These are phyloP conservation scores for Fraxinus xanthoxyloides DNA, from an alignment of 305 asterid genomes.

Conservation along the genomic window DNA sequence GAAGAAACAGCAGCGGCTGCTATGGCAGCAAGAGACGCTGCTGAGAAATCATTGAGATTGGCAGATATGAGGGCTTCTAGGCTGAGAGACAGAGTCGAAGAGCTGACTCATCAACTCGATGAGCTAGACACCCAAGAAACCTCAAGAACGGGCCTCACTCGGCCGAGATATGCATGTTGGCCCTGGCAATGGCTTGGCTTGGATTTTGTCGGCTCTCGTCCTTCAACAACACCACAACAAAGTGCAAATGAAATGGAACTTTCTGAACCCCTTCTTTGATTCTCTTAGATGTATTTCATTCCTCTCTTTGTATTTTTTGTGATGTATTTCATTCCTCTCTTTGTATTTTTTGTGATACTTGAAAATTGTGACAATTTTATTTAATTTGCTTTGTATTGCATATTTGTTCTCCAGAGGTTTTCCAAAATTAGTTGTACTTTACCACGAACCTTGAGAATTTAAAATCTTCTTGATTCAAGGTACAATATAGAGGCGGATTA, in stretches of 20 bases:
- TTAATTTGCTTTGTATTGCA: background rate
- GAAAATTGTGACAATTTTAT: background rate
- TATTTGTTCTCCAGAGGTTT: background rate
- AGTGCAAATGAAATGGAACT: slow-evolving; percentile 93
- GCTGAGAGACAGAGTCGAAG: slow-evolving; percentile 90
- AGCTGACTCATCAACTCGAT: slow-evolving; percentile 82
- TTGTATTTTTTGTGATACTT: background rate
- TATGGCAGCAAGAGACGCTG: slow-evolving; percentile 96
- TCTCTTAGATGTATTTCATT: background rate
- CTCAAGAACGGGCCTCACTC: slow-evolving; percentile 47
- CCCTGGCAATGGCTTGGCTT: slow-evolving; percentile 99
- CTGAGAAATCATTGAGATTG: slow-evolving; percentile 82
- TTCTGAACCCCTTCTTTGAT: slow-evolving; percentile 87
- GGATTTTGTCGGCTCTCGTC: slow-evolving; percentile 60
- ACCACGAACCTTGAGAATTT: background rate
- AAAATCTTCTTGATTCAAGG: background rate
- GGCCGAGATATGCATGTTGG: slow-evolving; percentile 90
- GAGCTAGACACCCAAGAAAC: slow-evolving; percentile 63
- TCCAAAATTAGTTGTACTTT: background rate
- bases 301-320: background rate
- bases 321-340: slow-evolving; percentile 4
- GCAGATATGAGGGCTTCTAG: slow-evolving; percentile 79
- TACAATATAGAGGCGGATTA: background rate
- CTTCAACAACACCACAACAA: slow-evolving; percentile 41
- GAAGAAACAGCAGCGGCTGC: slow-evolving; percentile 97